A percentile compares a stretch with the other conserved stretches of the same genome.
phyloP scores from a whole-genome alignment of 441 rosid species.

The Biscutella laevigata region DNA sequence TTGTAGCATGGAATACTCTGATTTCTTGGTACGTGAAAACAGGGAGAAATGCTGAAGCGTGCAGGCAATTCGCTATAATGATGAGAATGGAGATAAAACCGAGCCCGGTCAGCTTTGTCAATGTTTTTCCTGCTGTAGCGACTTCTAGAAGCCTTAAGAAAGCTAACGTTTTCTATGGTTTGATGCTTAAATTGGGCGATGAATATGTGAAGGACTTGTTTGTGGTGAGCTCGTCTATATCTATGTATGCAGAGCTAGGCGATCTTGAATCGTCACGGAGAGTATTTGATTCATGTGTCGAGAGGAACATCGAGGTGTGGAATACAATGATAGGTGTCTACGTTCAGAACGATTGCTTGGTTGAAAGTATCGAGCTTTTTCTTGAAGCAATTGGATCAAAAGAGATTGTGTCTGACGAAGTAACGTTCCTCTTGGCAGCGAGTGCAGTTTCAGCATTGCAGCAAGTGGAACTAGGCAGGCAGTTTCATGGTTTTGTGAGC shows the following conservation, averaged over 20 bases:
- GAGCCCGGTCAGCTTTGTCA: constrained; percentile 66
- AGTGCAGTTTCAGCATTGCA: constrained; percentile 69
- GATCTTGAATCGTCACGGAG: constrained; percentile 45
- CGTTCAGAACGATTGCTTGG: constrained; percentile 39
- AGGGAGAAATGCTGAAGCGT: constrained; percentile 42
- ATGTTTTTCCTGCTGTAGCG: constrained; percentile 62
- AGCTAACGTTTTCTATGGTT: constrained; percentile 49
- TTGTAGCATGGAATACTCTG: constrained; percentile 72
- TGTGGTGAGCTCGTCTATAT: constrained; percentile 59
- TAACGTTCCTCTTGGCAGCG: constrained; percentile 53
- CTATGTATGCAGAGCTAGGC: constrained; percentile 62
- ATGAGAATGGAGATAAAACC: constrained; percentile 58
- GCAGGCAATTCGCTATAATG: constrained; percentile 52
- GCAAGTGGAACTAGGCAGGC: constrained; percentile 41
- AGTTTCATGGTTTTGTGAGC: constrained; percentile 57
- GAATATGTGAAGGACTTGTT: constrained; percentile 58
- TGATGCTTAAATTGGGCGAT: constrained; percentile 53
- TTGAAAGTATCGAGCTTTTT: constrained; percentile 51
- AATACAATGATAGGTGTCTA: constrained; percentile 71
- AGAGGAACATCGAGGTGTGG: constrained; percentile 66
- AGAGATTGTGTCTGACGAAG: constrained; percentile 47
- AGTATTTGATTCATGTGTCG: constrained; percentile 49
- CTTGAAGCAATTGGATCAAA: constrained; percentile 39
- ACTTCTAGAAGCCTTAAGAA: constrained; percentile 32
- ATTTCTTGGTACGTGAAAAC: constrained; percentile 72